Conservation (phyloP, 768 basidiomycete species). For the Termitomyces sp. region DNA sequence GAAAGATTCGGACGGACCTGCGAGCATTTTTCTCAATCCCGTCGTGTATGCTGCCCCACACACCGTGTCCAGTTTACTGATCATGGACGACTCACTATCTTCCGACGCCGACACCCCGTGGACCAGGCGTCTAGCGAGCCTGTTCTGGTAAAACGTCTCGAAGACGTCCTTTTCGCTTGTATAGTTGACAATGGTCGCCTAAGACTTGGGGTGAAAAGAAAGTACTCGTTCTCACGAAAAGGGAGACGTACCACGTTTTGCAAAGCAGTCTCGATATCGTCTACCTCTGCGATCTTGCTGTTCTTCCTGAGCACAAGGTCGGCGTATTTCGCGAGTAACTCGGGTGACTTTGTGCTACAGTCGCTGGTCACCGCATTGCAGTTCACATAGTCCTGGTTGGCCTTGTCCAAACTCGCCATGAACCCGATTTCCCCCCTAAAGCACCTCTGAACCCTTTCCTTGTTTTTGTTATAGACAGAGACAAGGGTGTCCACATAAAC, state of each 20-base stretch:
- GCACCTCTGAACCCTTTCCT: slow-evolving; percentile 79
- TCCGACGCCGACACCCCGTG: slow-evolving; percentile 89
- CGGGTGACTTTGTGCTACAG: slow-evolving; percentile 86
- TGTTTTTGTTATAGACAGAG: slow-evolving; percentile 89
- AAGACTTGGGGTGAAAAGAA: slow-evolving; percentile 11
- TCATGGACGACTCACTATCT: slow-evolving; percentile 97
- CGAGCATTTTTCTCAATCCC: slow-evolving; percentile 96
- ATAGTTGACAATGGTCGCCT: slow-evolving; percentile 99
- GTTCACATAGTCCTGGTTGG: slow-evolving; percentile 94
- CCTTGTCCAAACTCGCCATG: slow-evolving; percentile 89
- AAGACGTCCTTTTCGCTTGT: slow-evolving; percentile 99
- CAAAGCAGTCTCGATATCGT: slow-evolving; percentile 82
- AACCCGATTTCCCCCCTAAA: slow-evolving; percentile 94
- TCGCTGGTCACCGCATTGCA: slow-evolving; percentile 83
- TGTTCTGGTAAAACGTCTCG: slow-evolving; percentile 96
- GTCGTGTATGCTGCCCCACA: slow-evolving; percentile 97
- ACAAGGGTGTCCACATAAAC: slow-evolving; percentile 91
- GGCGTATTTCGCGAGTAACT: slow-evolving; percentile 87
- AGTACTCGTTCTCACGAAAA: background rate
- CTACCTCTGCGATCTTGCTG: slow-evolving; percentile 92
- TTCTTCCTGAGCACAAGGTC: slow-evolving; percentile 88
- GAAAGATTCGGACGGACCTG: slow-evolving; percentile 42
- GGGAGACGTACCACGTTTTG: slow-evolving; percentile 71
- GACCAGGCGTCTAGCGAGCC: slow-evolving; percentile 88
- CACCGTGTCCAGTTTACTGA: slow-evolving; percentile 92